phyloP scores from a whole-genome alignment of 2,329 filamentous ascomycete species.

The Cercospora berteroae region DNA sequence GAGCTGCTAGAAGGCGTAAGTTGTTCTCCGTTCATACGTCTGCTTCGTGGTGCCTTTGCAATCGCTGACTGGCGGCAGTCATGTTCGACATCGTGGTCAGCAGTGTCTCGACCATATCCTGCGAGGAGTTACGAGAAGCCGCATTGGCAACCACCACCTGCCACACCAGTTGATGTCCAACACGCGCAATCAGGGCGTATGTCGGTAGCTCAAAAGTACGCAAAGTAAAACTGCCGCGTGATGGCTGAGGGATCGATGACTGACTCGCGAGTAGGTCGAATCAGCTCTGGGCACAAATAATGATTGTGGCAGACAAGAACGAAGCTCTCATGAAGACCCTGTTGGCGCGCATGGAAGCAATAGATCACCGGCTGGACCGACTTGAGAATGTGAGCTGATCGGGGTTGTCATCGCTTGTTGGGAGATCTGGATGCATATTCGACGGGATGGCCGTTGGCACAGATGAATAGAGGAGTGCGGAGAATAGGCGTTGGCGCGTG shows the following conservation, averaged over 20 bases:
- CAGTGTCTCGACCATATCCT: background rate
- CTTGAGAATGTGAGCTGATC: background rate
- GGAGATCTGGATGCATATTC: background rate
- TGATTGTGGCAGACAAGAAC: constrained; percentile 12
- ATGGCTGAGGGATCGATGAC: background rate
- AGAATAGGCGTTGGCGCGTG: background rate
- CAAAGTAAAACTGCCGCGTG: background rate
- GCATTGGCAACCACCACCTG: background rate
- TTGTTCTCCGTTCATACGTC: background rate
- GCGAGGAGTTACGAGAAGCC: background rate
- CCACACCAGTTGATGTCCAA: background rate
- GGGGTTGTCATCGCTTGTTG: background rate
- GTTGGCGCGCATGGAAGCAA: constrained; percentile 16
- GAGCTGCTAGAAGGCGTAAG: background rate
- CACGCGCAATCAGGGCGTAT: background rate
- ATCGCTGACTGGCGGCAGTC: background rate
- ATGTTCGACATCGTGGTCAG: background rate
- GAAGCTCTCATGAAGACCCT: constrained; percentile 15
- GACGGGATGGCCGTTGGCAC: background rate
- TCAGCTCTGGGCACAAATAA: constrained; percentile 11
- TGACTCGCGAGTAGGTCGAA: background rate
- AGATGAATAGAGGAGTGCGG: background rate
- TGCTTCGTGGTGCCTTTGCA: background rate
- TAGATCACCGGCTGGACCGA: constrained; percentile 10
- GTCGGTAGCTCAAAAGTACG: background rate